Base-by-base conservation (phyloP, 306 rosid genomes). In the Abrus precatorius region DNA sequence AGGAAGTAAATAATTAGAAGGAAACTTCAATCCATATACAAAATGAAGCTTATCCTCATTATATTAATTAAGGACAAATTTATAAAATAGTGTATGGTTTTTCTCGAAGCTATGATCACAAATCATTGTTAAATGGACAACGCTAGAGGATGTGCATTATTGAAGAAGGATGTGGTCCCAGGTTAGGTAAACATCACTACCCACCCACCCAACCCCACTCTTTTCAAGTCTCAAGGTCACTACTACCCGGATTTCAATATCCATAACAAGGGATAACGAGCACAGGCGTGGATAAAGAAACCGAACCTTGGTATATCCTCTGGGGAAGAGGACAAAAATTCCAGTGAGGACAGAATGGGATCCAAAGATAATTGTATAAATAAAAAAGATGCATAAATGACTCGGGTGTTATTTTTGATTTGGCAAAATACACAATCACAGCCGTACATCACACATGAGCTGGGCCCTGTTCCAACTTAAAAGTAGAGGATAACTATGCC, bases 401-500 rank as follows among this genome's bases (percentile, higher is more conserved):
- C 69, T 75, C 20, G 12, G 7, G 28, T 68, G 81, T 67, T 79
- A 75, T 75, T 84, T 59, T 43, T 34, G 40, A 83, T 75, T 76
- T 76, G 60, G 79, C 74, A 73, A 63, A 73, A 13, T 86, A 77
- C 82, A 83, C 86, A 56, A 83, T 79, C 80, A 86, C 55, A 77
- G 64, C 61, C 85, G 32, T 66, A 77, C 77, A 81, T 40, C 77
- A 79, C 86, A 79, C 86, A 83, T 43, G 81, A 60, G 75, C 20
- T 79, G 83, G 75, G 79, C 82, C 85, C 67, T 12, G 61, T 83
- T 74, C 69, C 80, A 79, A 79, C 69, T 84, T 59, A 85, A 85
- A 85, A 81, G 84, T 32, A 14, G 65, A 77, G 88, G 86, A 73
- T 57, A 66, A 66, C 44, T 59, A 0, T 59, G 60, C 74, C 85